Evolutionary conservation across 768 basidiomycete genomes (phyloP).

Genomic region (Leccinum fibrillosum): DNA sequence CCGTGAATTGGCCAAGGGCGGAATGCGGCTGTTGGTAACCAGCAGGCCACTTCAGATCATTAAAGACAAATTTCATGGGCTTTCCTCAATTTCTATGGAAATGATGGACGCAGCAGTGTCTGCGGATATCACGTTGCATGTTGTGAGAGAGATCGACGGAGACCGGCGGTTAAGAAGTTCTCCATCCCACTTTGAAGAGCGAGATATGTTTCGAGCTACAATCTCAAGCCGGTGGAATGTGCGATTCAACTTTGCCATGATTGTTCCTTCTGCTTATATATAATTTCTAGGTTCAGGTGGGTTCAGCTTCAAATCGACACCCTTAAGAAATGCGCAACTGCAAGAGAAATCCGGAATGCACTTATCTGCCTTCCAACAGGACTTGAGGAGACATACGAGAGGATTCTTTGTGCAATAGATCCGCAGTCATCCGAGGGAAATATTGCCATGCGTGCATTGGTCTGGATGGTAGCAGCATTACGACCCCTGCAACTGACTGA

Average conservation of each 20-base stretch:
- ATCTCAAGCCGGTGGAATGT: slow-evolving; percentile 11
- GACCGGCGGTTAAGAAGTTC: slow-evolving; percentile 1
- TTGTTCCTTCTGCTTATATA: neutral
- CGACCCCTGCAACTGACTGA: slow-evolving; percentile 4
- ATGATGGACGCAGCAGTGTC: neutral
- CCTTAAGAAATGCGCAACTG: slow-evolving; percentile 3
- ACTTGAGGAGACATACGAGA: slow-evolving; percentile 18
- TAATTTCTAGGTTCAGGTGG: slow-evolving; percentile 17
- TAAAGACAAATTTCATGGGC: neutral
- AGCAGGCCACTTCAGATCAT: slow-evolving; percentile 11
- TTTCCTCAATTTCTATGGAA: slow-evolving; percentile 10
- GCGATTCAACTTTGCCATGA: neutral
- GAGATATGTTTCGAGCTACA: slow-evolving; percentile 1
- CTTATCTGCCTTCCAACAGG: slow-evolving; percentile 11
- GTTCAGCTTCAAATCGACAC: slow-evolving; percentile 15
- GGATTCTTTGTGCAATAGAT: slow-evolving; percentile 11
- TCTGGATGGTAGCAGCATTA: slow-evolving; percentile 15
- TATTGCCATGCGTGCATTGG: slow-evolving; percentile 1
- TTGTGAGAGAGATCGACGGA: slow-evolving; percentile 2
- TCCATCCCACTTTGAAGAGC: neutral
- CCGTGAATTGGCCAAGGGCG: neutral
- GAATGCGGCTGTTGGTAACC: slow-evolving; percentile 11
- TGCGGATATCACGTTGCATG: slow-evolving; percentile 8
- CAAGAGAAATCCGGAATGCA: neutral
- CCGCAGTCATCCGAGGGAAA: neutral